A percentile compares a stretch with the other conserved stretches of the same genome.
phyloP scores from a whole-genome alignment of 805 yeast species.

The Wickerhamomyces xylosicus region DNA sequence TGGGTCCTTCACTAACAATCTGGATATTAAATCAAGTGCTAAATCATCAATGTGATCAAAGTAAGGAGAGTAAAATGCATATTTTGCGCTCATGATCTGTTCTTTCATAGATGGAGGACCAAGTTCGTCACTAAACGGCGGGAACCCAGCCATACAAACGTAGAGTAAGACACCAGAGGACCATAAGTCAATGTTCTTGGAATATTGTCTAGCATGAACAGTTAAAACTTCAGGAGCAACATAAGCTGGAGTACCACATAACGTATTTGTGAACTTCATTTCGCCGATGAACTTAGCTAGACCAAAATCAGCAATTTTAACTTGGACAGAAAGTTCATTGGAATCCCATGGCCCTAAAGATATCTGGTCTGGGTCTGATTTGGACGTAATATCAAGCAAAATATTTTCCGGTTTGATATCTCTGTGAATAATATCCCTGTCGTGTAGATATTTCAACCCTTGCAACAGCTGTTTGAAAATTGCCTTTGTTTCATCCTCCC shows the following conservation, averaged over 20 bases:
- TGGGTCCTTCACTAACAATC: constrained; percentile 53
- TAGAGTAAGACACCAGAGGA: constrained; percentile 71
- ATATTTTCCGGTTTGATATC: constrained; percentile 77
- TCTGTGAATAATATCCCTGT: constrained; percentile 60
- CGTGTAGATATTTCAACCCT: constrained; percentile 61
- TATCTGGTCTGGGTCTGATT: constrained; percentile 17
- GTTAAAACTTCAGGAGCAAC: constrained; percentile 75
- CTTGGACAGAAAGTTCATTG: constrained; percentile 49
- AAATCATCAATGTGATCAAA: constrained; percentile 66
- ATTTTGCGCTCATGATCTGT: constrained; percentile 56
- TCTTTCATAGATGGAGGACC: constrained; percentile 75
- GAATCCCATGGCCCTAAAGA: constrained; percentile 33
- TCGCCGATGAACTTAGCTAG: constrained; percentile 54
- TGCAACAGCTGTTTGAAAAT: constrained; percentile 54
- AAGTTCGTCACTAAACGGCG: constrained; percentile 75
- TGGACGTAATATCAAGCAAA: constrained; percentile 38
- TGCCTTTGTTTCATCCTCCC: constrained; percentile 53
- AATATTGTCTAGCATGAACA: constrained; percentile 40
- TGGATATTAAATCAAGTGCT: constrained; percentile 55
- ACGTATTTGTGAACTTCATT: constrained; percentile 60
- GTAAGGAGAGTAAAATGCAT: constrained; percentile 69
- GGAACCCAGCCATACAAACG: constrained; percentile 76
- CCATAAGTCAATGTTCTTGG: constrained; percentile 74
- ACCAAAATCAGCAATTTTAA: constrained; percentile 82
- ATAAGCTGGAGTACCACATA: constrained; percentile 83